phyloP scores from a whole-genome alignment of 2,329 filamentous ascomycete species.

The Thielaviopsis musarum region DNA sequence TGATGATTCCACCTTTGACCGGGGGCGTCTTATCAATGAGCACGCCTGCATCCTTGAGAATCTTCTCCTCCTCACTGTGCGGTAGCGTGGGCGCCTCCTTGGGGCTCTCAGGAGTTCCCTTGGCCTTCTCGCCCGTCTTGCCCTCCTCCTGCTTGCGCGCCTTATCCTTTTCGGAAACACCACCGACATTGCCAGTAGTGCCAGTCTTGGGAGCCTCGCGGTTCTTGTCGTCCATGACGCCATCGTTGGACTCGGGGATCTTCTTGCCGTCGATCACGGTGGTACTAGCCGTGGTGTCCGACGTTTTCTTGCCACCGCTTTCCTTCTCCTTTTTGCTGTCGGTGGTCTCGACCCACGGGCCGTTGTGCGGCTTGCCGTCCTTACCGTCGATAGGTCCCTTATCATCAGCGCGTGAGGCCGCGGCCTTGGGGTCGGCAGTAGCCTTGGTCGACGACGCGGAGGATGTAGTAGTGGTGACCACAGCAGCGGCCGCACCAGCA shows the following conservation, averaged over 20 bases:
- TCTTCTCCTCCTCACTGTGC: conserved; percentile 60
- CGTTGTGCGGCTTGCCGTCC: conserved; percentile 84
- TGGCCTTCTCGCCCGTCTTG: conserved; percentile 44
- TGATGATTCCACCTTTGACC: conserved; percentile 11
- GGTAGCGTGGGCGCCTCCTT: conserved; percentile 74
- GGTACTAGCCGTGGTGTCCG: conserved; percentile 27
- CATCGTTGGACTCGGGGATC: conserved; percentile 50
- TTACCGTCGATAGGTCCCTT: conserved; percentile 82
- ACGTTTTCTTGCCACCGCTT: conserved; percentile 19
- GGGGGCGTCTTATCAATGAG: conserved; percentile 15
- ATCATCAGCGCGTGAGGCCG: conserved; percentile 28
- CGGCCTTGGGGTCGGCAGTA: conserved; percentile 3
- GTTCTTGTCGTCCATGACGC: conserved; percentile 85
- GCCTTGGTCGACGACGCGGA: background rate
- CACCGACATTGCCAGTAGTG: conserved; percentile 75
- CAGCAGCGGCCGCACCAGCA: background rate
- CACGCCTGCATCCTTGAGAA: conserved; percentile 26
- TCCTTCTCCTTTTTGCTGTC: conserved; percentile 20
- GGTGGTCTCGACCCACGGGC: conserved; percentile 52
- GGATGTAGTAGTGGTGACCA: conserved; percentile 1
- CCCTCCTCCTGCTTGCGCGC: conserved; percentile 51
- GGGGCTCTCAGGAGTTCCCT: conserved; percentile 66
- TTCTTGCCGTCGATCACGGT: conserved; percentile 41
- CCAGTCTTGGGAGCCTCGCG: conserved; percentile 63
- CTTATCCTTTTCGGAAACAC: conserved; percentile 76